Percentiles rank a stretch among this genome's conserved stretches.
Conservation (phyloP, 345 rosid genomes). For the Rhodomyrtus tomentosa region DNA sequence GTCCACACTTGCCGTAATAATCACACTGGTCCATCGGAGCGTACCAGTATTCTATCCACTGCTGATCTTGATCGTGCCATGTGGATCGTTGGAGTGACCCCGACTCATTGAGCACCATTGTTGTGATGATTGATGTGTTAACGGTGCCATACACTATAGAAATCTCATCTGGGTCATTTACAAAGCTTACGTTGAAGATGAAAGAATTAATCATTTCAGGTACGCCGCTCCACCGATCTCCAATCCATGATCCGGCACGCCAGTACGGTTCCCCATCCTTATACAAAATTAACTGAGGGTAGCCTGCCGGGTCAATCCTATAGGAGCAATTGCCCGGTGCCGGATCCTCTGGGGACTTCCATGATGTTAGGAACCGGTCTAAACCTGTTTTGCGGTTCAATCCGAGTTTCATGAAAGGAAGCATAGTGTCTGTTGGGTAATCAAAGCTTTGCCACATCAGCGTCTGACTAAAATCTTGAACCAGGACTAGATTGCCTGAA, state of each 20-base stretch:
- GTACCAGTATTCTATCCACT: conserved; percentile 30
- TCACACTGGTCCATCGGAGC: conserved; percentile 60
- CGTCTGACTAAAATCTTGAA: background rate
- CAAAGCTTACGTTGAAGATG: conserved; percentile 23
- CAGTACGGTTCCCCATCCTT: conserved; percentile 15
- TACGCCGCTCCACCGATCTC: conserved; percentile 51
- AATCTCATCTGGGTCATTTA: conserved; percentile 21
- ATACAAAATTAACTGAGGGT: conserved; percentile 15
- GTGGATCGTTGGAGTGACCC: conserved; percentile 28
- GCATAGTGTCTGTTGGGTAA: conserved; percentile 8
- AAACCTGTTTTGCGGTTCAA: conserved; percentile 2
- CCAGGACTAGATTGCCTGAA: conserved; percentile 14
- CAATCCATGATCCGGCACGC: conserved; percentile 64
- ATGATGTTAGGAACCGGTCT: conserved; percentile 2
- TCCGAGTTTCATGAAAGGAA: conserved; percentile 9
- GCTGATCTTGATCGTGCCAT: conserved; percentile 24
- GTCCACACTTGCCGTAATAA: conserved; percentile 39
- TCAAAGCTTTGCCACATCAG: conserved; percentile 23
- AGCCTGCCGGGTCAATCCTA: background rate
- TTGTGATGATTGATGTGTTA: conserved; percentile 18
- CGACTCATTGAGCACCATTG: conserved; percentile 33
- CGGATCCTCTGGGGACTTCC: conserved; percentile 16
- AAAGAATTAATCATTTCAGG: conserved; percentile 30
- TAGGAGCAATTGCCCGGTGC: background rate
- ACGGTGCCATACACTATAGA: conserved; percentile 10